Evolutionary conservation across 2,329 filamentous ascomycete species (phyloP).

Genomic region (Exophiala lecanii-corni): DNA sequence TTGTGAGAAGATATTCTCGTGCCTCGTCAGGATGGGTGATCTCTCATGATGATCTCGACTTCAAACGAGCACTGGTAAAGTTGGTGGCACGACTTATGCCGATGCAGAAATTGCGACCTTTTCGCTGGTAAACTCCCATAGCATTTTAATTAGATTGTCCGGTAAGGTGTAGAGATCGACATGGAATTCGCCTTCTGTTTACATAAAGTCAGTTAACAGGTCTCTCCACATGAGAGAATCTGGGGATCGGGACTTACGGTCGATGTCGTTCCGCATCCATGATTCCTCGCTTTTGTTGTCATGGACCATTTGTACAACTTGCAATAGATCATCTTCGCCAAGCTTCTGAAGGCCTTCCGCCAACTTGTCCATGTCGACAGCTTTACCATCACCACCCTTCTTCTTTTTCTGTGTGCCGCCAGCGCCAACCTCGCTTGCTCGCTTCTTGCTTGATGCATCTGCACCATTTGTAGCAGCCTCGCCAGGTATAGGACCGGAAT

Average conservation of each 20-base stretch:
- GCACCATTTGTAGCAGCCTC: conserved; percentile 54
- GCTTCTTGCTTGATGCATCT: conserved; percentile 58
- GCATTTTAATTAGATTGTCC: conserved; percentile 80
- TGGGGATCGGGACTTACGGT: conserved; percentile 59
- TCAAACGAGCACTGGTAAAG: too few relatives aligned
- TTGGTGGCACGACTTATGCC: too few relatives aligned
- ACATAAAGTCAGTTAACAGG: conserved; percentile 21
- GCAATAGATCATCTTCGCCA: conserved; percentile 84
- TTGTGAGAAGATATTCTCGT: too few relatives aligned
- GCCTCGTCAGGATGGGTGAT: too few relatives aligned
- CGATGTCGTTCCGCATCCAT: conserved; percentile 95
- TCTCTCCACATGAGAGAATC: conserved; percentile 1
- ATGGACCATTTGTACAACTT: conserved; percentile 96
- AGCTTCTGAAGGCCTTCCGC: conserved; percentile 87
- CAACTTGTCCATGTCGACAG: conserved; percentile 91
- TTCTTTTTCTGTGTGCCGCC: conserved; percentile 66
- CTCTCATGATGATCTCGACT: too few relatives aligned
- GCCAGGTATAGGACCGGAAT: conserved; percentile 79
- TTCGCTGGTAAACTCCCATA: conserved; percentile 76
- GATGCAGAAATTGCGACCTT: conserved; percentile 30
- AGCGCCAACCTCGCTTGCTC: conserved; percentile 34
- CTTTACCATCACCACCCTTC: conserved; percentile 58
- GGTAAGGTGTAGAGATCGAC: conserved; percentile 98
- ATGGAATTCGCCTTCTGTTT: conserved; percentile 91
- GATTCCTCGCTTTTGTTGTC: conserved; percentile 93